Percentiles rank a stretch among this genome's conserved stretches.
phyloP scores from a whole-genome alignment of 495 filamentous ascomycete genomes.

The Oleoguttula mirabilis region DNA sequence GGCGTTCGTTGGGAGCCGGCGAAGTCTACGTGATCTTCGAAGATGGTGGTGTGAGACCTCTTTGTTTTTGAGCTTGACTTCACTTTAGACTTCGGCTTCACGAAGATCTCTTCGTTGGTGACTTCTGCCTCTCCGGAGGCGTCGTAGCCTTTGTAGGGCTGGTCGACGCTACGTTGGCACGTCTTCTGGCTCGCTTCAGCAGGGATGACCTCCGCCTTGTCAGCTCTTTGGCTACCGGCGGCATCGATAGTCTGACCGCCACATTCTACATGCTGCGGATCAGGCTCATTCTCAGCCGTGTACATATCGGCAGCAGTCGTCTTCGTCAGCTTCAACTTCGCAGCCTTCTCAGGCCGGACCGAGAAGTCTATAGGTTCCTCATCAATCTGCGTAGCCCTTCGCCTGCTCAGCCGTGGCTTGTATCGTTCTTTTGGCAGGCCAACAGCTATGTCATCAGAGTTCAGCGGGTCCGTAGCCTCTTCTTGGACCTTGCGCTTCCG shows the following conservation, averaged over 20 bases:
- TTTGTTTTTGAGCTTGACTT: conserved; percentile 10
- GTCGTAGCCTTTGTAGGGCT: background rate
- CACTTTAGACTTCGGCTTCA: conserved; percentile 12
- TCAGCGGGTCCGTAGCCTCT: conserved; percentile 8
- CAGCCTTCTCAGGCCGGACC: conserved; percentile 24
- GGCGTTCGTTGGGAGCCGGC: conserved; percentile 5
- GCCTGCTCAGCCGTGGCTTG: conserved; percentile 28
- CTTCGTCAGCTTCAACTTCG: conserved; percentile 24
- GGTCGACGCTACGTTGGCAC: conserved; percentile 3
- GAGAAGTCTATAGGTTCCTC: conserved; percentile 24
- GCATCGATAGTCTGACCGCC: background rate
- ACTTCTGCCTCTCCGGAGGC: background rate
- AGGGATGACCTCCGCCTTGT: background rate
- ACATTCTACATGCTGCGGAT: background rate
- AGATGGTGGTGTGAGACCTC: conserved; percentile 19
- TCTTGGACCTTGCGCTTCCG: conserved; percentile 10
- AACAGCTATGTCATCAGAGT: conserved; percentile 21
- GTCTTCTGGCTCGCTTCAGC: background rate
- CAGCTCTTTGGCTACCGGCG: background rate
- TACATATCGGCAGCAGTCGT: conserved; percentile 4
- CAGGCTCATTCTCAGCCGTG: background rate
- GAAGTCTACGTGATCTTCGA: conserved; percentile 19
- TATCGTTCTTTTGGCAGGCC: conserved; percentile 27
- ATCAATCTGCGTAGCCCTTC: conserved; percentile 21
- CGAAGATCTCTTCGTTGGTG: background rate